These are phyloP conservation scores for Zygosaccharomyces siamensis DNA, from an alignment of 805 yeast species.

Conservation along the genomic window DNA sequence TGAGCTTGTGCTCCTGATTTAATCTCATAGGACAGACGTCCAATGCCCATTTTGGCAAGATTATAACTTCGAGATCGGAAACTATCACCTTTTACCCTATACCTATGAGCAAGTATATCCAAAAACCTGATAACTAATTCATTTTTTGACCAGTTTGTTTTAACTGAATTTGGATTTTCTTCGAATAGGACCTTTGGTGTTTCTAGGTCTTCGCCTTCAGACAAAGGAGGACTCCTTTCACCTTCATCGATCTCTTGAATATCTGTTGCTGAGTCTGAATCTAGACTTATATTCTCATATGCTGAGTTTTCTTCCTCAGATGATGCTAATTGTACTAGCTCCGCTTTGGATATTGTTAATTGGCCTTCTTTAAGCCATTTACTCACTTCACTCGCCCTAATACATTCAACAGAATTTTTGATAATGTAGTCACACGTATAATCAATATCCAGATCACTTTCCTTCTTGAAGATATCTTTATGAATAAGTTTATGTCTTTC, in stretches of 20 bases:
- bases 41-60: constrained; percentile 25
- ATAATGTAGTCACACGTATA: constrained; percentile 9
- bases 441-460: constrained; percentile 17
- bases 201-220: background rate
- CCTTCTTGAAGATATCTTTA: constrained; percentile 21
- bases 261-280: constrained; percentile 1
- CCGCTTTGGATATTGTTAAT: constrained; percentile 3
- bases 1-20: constrained; percentile 28
- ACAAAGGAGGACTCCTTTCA: no score
- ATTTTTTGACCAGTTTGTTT: constrained; percentile 12
- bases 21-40: constrained; percentile 19
- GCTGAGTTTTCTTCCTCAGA: background rate
- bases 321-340: constrained; percentile 2
- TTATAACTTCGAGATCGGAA: constrained; percentile 29
- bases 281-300: background rate
- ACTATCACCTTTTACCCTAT: constrained; percentile 26
- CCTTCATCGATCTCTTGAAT: constrained; percentile 2
- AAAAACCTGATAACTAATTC: constrained; percentile 18
- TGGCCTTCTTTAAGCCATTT: constrained; percentile 17
- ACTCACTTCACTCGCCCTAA: constrained; percentile 16
- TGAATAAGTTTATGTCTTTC: constrained; percentile 10
- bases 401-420: constrained; percentile 11
- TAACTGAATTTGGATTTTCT: background rate
- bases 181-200: no score
- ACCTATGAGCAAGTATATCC: constrained; percentile 20